Base-by-base conservation (phyloP, 768 basidiomycete species). In the Lentinula boryana region DNA sequence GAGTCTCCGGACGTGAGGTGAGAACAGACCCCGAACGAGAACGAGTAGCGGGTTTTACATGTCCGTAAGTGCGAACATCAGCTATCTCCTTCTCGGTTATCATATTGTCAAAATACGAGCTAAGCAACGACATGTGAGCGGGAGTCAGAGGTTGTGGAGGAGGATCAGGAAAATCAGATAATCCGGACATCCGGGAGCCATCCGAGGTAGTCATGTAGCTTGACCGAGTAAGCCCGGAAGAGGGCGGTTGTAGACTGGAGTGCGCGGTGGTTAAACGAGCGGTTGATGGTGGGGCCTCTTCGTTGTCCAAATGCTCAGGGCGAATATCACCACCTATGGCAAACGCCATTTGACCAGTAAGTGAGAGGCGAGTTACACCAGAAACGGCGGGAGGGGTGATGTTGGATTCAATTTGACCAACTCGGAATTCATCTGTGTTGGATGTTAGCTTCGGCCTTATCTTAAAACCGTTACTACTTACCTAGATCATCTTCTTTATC, bases 161-260 rank as follows among this genome's bases (percentile, higher is more conserved):
- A 3, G 88, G 88, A 8, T 71, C 72, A 1, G 88, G 89, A 68
- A 91, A 91, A 66, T 89, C 89, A 4, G 87, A 89, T 13, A 90
- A 77, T 8, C 78, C 78, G 1, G 88, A 89, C 77, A 91, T 90
- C 33, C 79, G 78, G 0, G 89, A 90, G 9, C 74, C 63, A 4
- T 73, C 76, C 0, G 86, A 87, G 2, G 78, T 79, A 35, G 88
- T 91, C 77, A 84, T 74, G 68, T 80, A 86, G 68, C 89, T 91
- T 62, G 75, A 76, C 18, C 79, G 74, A 32, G 71, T 74, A 18
- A 67, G 64, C 31, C 76, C 75, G 3, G 57, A 7, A 13, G 70
- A 68, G 1, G 75, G 71, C 8, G 73, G 70, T 36, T 71, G 74
- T 13, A 79, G 69, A 51, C 70, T 67, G 40, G 74, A 46, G 23